Evolutionary conservation across 1,284 basidiomycete species (phyloP), one percentile per base, ranked within the genome.

Genomic region (Cutaneotrichosporon sp.): DNA sequence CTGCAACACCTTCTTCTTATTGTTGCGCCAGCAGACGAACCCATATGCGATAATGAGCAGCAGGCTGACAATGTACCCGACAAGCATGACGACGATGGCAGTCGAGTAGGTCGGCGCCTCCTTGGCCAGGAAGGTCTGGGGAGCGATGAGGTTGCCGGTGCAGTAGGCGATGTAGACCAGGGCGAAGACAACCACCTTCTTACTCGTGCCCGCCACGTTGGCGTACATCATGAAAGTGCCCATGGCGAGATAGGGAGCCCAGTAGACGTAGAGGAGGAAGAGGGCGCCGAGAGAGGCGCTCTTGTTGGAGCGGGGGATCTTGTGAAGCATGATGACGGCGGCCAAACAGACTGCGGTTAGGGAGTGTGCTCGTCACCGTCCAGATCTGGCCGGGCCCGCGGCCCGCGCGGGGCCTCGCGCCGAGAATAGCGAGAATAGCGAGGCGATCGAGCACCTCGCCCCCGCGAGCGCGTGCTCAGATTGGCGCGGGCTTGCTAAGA

Each of bases 121-220:
- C 2, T 46, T 59, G 3, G 68, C 58, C 10, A 38, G 58, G 69
- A 72, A 72, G 0, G 71, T 65, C 55, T 72, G 71, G 9, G 71
- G 71, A 8, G 64, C 71, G 13, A 69, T 55, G 4, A 71, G 34
- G 54, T 69, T 69, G 8, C 69, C 49, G 9, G 29, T 59, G 45
- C 59, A 59, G 54, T 70, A 72, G 13, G 67, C 59, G 6, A 69
- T 60, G 62, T 74, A 76, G 14, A 68, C 59, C 31, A 71, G 67
- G 33, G 63, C 68, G 36, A 64, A 71, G 2, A 64, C 64, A 5
- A 59, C 67, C 4, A 65, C 57, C 58, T 73, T 74, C 65, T 75
- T 75, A 25, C 68, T 69, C 18, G 63, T 66, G 2, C 74, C 72
- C 3, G 62, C 74, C 5, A 64, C 60, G 45, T 72, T 74, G 20